Base-by-base conservation (phyloP, 208 protist species). In the Trypanosoma mega region DNA sequence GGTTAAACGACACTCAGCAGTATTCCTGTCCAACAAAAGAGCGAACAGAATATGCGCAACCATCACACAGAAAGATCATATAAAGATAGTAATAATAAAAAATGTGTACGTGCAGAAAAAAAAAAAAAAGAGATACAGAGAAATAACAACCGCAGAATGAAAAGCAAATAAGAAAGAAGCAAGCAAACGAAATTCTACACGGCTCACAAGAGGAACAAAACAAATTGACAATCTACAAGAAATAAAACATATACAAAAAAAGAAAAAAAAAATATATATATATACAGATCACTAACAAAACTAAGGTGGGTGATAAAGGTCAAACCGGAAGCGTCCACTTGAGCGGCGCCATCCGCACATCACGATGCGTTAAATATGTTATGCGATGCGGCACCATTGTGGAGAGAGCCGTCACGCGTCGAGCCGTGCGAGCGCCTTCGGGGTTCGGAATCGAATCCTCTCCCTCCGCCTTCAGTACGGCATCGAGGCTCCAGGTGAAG, bases 401-500 rank as follows among this genome's bases (percentile, higher is more conserved):
- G 16, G 56, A 61, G 43, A 57, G 31, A n/a, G 21, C 50, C 45
- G 52, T 31, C 12, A 72, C 56, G 1, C 43, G 31, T 11, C 50
- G 21, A n/a, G 8, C 18, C 2, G 63, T 43, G 2, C 27, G 12
- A 5, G 57, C 55, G 23, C 33, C 43, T 18, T 64, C 44, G 4
- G 43, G 36, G 24, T 59, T 33, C 18, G 55, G 63, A 29, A 62
- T 27, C 18, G 65, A 63, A 23, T 75, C 72, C 29, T 23, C 78
- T 53, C 79, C 66, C 54, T 60, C 41, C 14, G 81, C 66, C 44
- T 47, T 50, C 23, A 63, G 30, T 33, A 78, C 79, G 16, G 74
- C 68, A 16, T 61, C 68, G 54, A 89, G 52, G 36, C 65, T 78
- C 82, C 82, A 89, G 37, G 76, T 81, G 27, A 79, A 72, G 1